Base-by-base conservation (phyloP, 1,284 basidiomycete genomes). In the Neonothopanus nambi region DNA sequence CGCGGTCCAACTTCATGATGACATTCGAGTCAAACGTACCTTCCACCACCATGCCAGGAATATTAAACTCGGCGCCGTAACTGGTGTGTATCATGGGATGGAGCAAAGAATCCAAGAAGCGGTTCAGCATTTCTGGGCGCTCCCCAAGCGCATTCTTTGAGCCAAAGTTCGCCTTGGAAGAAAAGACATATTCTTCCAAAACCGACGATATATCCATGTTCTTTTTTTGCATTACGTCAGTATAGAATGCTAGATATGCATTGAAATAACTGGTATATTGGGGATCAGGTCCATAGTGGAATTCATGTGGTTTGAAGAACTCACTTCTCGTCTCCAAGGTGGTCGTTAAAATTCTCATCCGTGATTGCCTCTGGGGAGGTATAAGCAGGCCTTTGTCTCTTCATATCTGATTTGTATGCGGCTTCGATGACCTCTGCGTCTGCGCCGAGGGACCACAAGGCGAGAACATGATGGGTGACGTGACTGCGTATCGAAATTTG, bases 1-100 rank as follows among this genome's bases (percentile, higher is more conserved):
- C n/a, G n/a, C n/a, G n/a, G n/a, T n/a, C n/a, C n/a, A 13, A 33
- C 30, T 33, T 33, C 13, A 13, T 33, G 30, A 33, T 5, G 13
- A 11, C 30, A 33, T 33, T 13, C 4, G 11, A 33, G 30, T 33
- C 13, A n/a, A 2, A 52, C 65, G 6, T 48, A 82, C 85, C 85
- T 76, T 89, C 85, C 3, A 80, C 79, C 13, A 84, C 66, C 63
- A 86, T 78, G 4, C 87, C 87, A 2, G 74, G 75, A 12, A 87
- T 62, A 4, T 76, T 75, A 59, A 89, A 86, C 61, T 89, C 87
- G 3, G 76, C 65, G 2, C 84, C 87, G 63, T 84, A 85, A 1
- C 83, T 85, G 1, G 72, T 59, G 56, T 87, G 84, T 33, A 89
- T 87, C 55, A 87, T 63, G 0, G 85, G 84, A 56, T 89, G 87